Conservation (phyloP, 495 filamentous ascomycete genomes). For the Paragyromitra xinjiangensis region DNA sequence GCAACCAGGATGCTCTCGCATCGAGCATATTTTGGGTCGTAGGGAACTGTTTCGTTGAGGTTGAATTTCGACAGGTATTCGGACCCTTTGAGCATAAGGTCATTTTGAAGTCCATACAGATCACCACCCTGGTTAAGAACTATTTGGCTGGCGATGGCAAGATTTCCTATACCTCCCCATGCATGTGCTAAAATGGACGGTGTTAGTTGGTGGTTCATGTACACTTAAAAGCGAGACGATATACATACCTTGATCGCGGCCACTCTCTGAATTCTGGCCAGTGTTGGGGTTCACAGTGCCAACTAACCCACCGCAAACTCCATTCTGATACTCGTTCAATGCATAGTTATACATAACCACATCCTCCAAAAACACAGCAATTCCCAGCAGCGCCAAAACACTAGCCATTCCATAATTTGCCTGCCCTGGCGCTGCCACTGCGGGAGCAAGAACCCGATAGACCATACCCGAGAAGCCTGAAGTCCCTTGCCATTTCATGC, state of each 20-base stretch:
- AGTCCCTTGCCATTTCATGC: slow-evolving; percentile 57
- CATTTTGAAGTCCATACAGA: slow-evolving; percentile 56
- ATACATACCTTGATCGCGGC: slow-evolving; percentile 51
- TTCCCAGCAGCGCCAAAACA: no score
- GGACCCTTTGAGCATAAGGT: slow-evolving; percentile 57
- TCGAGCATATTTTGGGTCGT: slow-evolving; percentile 58
- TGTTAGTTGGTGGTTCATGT: no score
- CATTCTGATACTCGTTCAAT: slow-evolving; percentile 43
- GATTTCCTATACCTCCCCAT: slow-evolving; percentile 37
- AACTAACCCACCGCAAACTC: slow-evolving; percentile 55
- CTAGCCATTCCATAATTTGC: no score
- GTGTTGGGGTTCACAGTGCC: slow-evolving; percentile 39
- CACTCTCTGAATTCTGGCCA: slow-evolving; percentile 43
- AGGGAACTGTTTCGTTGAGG: slow-evolving; percentile 57
- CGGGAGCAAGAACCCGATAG: slow-evolving; percentile 59
- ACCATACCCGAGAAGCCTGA: slow-evolving; percentile 57
- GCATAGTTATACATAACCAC: slow-evolving; percentile 40
- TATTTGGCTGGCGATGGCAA: slow-evolving; percentile 29
- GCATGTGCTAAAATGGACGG: neutral
- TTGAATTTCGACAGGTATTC: slow-evolving; percentile 60
- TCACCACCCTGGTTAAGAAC: slow-evolving; percentile 58
- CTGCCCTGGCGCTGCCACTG: slow-evolving; percentile 2
- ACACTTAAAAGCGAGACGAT: no score
- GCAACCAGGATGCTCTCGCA: slow-evolving; percentile 60
- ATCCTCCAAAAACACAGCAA: no score